Evolutionary conservation across 2,329 filamentous ascomycete species (phyloP), one percentile per base, ranked within the genome.

Genomic region (Ambrosiella xylebori): DNA sequence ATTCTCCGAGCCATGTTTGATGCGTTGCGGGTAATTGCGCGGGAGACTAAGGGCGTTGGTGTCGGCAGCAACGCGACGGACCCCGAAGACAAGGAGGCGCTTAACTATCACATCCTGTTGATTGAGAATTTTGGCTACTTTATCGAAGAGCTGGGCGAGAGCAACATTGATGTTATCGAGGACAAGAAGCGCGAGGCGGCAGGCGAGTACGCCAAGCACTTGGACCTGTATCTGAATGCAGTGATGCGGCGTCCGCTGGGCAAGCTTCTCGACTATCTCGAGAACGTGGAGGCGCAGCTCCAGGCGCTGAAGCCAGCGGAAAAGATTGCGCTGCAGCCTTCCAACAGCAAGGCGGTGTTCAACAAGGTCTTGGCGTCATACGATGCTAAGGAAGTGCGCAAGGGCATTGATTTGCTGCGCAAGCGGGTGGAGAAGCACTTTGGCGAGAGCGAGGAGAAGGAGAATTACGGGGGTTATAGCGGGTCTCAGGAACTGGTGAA

Each of bases 91-190:
- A 97, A 98, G 71, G 90, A 96, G 69, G 88, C 89, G 4, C 79
- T 98, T 61, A 97, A 97, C 71, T 95, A 95, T 71, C 90, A 97
- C 70, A 95, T 98, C 65, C 77, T 97, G 39, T 77, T 97, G 57
- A 97, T 98, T 64, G 91, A 98, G 70, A 98, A 98, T 69, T 96
- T 96, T 89, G 94, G 96, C 67, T 89, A 95, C 70, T 97, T 95
- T 71, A 75, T 93, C 9, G 90, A 97, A 68, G 90, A 96, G 69
- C 85, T 95, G 7, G 56, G 61, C 37, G 88, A 95, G 63, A 76
- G 84, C 13, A 77, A 79, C 41, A 81, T 93, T 62, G 78, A 85
- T 7, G 81, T 95, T 0, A 77, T 97, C 3, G 82, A 87, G 61
- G 82, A 87, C 64, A 96, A 90, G 87, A 85, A 83, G 66, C 80